These are phyloP conservation scores for Backusella mclennaniae DNA, from an alignment of 192 early-diverging fungal species.

Conservation along the genomic window DNA sequence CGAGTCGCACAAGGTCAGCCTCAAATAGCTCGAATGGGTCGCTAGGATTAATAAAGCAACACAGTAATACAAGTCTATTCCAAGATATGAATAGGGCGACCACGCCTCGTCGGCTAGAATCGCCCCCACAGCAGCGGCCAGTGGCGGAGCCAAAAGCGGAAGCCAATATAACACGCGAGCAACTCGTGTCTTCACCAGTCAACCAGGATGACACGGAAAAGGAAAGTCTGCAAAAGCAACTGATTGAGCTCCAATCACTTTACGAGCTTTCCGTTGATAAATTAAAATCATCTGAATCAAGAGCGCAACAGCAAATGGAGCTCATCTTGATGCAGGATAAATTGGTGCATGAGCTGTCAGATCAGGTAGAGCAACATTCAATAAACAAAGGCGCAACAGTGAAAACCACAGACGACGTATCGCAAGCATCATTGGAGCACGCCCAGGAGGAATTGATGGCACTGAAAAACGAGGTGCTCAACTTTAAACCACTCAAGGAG, in stretches of 20 bases:
- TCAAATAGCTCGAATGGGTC: neutral
- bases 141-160: constrained; percentile 1
- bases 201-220: neutral
- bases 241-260: neutral
- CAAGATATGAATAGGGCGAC: neutral
- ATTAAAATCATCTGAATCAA: neutral
- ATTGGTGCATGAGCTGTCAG: neutral
- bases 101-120: neutral
- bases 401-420: neutral
- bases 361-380: neutral
- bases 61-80: constrained; percentile 10
- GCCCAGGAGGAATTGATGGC: neutral
- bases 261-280: neutral
- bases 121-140: too few species aligned
- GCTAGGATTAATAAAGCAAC: neutral
- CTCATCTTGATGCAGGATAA: neutral
- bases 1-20: neutral
- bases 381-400: neutral
- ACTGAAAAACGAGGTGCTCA: neutral
- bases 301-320: neutral
- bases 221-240: neutral
- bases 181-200: neutral
- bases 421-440: neutral
- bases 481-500: neutral
- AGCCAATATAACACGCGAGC: neutral